Percentiles rank a stretch among this genome's conserved stretches.
phyloP scores from a whole-genome alignment of 2,329 filamentous ascomycete genomes.

The Ceratocystis huliohia region DNA sequence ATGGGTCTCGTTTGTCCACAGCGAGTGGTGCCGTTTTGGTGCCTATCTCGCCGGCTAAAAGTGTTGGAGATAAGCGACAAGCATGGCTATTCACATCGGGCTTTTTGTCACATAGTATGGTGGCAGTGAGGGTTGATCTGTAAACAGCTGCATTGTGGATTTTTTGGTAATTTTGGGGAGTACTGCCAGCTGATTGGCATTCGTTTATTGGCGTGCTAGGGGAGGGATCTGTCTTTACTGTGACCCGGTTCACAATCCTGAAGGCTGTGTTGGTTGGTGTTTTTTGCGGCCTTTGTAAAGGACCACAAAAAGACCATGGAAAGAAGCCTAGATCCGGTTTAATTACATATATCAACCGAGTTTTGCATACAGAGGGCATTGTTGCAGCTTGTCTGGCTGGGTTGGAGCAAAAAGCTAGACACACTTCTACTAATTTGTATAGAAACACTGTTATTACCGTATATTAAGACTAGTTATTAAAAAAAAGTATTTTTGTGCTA shows the following conservation, averaged over 20 bases:
- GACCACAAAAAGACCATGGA: too few relatives aligned
- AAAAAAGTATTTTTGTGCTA: background rate
- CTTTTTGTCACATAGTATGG: conserved; percentile 36
- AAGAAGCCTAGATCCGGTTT: too few relatives aligned
- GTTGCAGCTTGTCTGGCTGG: background rate
- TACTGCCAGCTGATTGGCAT: too few relatives aligned
- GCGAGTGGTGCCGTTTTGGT: conserved; percentile 42
- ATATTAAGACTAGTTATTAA: background rate
- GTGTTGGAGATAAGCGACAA: conserved; percentile 33
- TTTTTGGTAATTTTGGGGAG: too few relatives aligned
- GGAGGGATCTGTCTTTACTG: too few relatives aligned
- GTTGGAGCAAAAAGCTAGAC: background rate
- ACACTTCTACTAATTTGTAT: background rate
- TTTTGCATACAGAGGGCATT: background rate
- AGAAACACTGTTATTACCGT: background rate
- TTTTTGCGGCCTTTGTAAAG: too few relatives aligned
- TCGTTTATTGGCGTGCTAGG: too few relatives aligned
- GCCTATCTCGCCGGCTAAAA: conserved; percentile 35
- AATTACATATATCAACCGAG: background rate
- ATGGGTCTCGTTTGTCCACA: conserved; percentile 38
- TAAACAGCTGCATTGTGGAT: background rate
- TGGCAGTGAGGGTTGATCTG: conserved; percentile 43
- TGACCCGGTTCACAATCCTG: too few relatives aligned
- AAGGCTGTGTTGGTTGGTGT: too few relatives aligned
- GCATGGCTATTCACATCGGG: conserved; percentile 49